Conservation (phyloP, 345 rosid genomes). For the Eutrema yunnanense region DNA sequence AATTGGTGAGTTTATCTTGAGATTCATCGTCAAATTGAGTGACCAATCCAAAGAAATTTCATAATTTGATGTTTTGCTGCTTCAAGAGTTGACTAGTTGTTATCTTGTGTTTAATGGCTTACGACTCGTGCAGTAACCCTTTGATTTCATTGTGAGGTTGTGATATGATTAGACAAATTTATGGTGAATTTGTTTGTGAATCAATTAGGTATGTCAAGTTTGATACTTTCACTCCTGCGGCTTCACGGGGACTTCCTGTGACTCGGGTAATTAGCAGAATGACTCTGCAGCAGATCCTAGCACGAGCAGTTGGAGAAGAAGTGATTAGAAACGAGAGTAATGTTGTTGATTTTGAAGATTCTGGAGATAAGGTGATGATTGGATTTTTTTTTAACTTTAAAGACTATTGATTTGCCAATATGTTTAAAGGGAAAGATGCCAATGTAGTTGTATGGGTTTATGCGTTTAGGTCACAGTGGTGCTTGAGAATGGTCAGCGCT, state of each 20-base stretch:
- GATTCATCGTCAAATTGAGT: not conserved
- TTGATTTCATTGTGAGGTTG: slow-evolving; percentile 4
- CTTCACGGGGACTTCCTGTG: slow-evolving; percentile 79
- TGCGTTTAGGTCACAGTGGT: slow-evolving; percentile 59
- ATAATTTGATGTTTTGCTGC: not conserved
- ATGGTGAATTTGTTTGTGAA: slow-evolving; percentile 11
- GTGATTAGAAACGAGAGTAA: slow-evolving; percentile 68
- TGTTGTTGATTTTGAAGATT: slow-evolving; percentile 77
- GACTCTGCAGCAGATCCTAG: slow-evolving; percentile 82
- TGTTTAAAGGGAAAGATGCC: not conserved
- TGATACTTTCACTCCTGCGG: slow-evolving; percentile 95
- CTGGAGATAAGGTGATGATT: slow-evolving; percentile 59
- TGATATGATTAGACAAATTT: not conserved
- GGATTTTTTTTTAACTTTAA: not conserved
- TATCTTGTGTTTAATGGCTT: not conserved
- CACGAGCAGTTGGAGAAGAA: slow-evolving; percentile 77
- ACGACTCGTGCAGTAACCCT: not conserved
- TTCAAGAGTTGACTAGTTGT: not conserved
- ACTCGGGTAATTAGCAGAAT: slow-evolving; percentile 88
- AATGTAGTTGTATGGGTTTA: slow-evolving; percentile 12
- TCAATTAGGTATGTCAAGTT: slow-evolving; percentile 74
- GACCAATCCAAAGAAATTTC: not conserved
- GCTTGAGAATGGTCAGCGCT: slow-evolving; percentile 69
- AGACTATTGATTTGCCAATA: not conserved
- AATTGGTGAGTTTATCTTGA: slow-evolving; percentile 51